Conservation (phyloP, 371 early-diverging fungal genomes). For the Lichtheimia corymbifera region DNA sequence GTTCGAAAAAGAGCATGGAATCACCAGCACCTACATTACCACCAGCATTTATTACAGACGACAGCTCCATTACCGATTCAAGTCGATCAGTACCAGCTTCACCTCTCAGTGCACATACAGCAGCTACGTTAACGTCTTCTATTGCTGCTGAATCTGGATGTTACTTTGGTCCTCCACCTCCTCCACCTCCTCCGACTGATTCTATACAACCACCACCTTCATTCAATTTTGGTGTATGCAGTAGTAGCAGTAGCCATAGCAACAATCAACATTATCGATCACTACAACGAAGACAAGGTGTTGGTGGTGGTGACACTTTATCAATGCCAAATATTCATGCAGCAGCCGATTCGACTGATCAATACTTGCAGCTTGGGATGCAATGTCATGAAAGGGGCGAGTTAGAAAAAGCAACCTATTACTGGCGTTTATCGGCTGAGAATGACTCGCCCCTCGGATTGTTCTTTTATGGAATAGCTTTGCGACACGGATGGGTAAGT, state of each 20-base stretch:
- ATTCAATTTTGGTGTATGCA: too few relatives aligned
- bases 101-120: slow-evolving; percentile 11
- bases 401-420: slow-evolving; percentile 79
- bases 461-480: slow-evolving; percentile 85
- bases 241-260: too few relatives aligned
- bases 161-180: too few relatives aligned
- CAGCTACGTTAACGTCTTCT: neutral
- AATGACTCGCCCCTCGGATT: slow-evolving; percentile 77
- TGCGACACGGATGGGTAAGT: slow-evolving; percentile 87
- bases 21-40: too few relatives aligned
- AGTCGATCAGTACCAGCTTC: slow-evolving; percentile 5
- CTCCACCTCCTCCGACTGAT: too few relatives aligned
- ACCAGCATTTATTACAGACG: neutral
- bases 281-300: neutral
- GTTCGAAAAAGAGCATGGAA: too few relatives aligned
- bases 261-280: too few relatives aligned
- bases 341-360: slow-evolving; percentile 1
- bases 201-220: slow-evolving; percentile 3
- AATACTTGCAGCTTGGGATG: slow-evolving; percentile 24
- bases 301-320: too few relatives aligned
- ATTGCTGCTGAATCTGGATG: neutral
- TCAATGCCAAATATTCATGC: neutral
- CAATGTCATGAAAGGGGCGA: slow-evolving; percentile 59
- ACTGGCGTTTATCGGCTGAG: slow-evolving; percentile 81
- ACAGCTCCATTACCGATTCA: slow-evolving; percentile 7